Percentiles rank a stretch among this genome's conserved stretches.
Conservation (phyloP, 1,139 yeast species). For the Pichia sp. region DNA sequence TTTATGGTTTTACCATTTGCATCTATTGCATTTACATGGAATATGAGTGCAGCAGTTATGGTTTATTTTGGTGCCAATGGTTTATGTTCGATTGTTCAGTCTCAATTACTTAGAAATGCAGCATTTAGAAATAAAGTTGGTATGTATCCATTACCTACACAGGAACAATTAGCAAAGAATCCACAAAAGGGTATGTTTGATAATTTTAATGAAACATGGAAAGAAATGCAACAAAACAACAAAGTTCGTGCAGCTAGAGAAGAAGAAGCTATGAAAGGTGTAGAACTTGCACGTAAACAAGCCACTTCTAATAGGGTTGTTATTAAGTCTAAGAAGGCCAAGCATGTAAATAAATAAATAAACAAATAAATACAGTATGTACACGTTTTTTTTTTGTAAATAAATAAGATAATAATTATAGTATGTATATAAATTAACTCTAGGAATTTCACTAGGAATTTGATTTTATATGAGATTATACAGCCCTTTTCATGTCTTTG, state of each 20-base stretch:
- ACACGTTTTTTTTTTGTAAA: too few species aligned
- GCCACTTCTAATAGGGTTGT: conserved; percentile 25
- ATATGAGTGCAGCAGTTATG: conserved; percentile 78
- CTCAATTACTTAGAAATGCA: conserved; percentile 54
- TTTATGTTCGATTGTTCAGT: conserved; percentile 64
- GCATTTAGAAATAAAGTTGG: conserved; percentile 51
- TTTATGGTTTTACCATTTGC: conserved; percentile 69
- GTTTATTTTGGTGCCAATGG: conserved; percentile 83
- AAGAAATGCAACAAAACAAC: conserved; percentile 27
- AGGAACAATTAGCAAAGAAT: conserved; percentile 28
- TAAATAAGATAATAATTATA: too few species aligned
- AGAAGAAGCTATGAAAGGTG: conserved; percentile 26
- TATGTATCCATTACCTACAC: conserved; percentile 58
- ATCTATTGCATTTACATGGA: conserved; percentile 81
- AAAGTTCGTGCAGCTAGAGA: conserved; percentile 24
- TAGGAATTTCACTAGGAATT: too few species aligned
- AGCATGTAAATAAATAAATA: not conserved
- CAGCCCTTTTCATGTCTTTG: not conserved
- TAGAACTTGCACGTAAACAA: conserved; percentile 23
- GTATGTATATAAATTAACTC: too few species aligned
- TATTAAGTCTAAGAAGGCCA: conserved; percentile 24
- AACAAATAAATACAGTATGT: too few species aligned
- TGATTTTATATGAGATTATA: too few species aligned
- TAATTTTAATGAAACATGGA: conserved; percentile 27
- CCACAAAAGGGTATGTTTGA: conserved; percentile 27